Conservation (phyloP, 139 green algal genomes). For the Marvania coccoides region DNA sequence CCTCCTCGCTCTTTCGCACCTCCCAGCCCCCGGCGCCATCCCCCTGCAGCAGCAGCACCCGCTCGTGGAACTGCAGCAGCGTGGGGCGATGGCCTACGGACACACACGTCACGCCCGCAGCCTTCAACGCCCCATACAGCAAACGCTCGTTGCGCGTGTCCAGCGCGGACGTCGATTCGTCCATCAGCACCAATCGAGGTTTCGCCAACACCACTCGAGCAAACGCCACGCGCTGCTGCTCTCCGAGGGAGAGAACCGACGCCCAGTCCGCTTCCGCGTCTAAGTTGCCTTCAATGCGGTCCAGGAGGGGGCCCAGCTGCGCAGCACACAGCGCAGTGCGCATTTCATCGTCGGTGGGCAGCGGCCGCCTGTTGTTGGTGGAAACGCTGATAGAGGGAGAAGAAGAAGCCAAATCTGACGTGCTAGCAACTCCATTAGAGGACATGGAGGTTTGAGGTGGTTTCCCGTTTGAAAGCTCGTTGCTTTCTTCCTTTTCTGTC, state of each 20-base stretch:
- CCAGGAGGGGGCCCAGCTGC: slow-evolving; percentile 18
- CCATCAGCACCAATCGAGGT: slow-evolving; percentile 83
- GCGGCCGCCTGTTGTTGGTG: not conserved
- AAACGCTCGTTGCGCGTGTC: slow-evolving; percentile 77
- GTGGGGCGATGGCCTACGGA: slow-evolving; percentile 85
- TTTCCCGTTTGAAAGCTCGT: no score
- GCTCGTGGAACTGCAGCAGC: slow-evolving; percentile 71
- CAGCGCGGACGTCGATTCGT: slow-evolving; percentile 87
- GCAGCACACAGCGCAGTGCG: slow-evolving; percentile 50
- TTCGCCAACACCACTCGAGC: slow-evolving; percentile 45
- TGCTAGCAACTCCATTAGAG: no score
- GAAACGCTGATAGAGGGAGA: not conserved
- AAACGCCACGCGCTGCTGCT: slow-evolving; percentile 97
- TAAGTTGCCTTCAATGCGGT: slow-evolving; percentile 30
- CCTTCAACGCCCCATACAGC: slow-evolving; percentile 62
- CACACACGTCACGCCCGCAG: slow-evolving; percentile 70
- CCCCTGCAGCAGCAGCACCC: slow-evolving; percentile 56
- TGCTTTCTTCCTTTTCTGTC: not conserved
- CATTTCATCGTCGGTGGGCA: slow-evolving; percentile 62
- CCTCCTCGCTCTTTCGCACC: slow-evolving; percentile 1
- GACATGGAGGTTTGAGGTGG: no score
- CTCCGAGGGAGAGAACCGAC: slow-evolving; percentile 78
- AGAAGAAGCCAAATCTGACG: not conserved
- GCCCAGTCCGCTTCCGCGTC: slow-evolving; percentile 78
- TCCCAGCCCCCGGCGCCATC: slow-evolving; percentile 10